These are phyloP conservation scores for Trifolium fragiferum DNA, from an alignment of 306 rosid genomes.

Conservation along the genomic window DNA sequence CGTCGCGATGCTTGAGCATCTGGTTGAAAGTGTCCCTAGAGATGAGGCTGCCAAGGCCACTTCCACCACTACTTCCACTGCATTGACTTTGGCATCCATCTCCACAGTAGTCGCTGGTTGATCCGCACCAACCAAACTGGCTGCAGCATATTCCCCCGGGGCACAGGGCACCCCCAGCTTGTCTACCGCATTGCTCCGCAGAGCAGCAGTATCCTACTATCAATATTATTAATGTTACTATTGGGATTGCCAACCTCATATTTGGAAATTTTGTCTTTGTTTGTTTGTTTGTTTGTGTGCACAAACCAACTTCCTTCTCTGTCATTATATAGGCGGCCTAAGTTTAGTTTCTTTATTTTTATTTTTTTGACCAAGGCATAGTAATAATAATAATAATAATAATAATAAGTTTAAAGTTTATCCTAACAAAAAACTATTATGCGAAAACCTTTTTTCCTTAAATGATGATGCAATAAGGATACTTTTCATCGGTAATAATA, in stretches of 20 bases:
- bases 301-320: no score
- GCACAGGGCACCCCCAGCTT: slow-evolving; percentile 55
- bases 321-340: no score
- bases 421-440: no score
- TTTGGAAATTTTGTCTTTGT: no score
- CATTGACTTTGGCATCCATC: slow-evolving; percentile 61
- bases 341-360: no score
- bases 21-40: slow-evolving; percentile 45
- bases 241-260: background rate
- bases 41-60: slow-evolving; percentile 42
- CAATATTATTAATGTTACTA: background rate
- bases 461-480: no score
- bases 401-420: no score
- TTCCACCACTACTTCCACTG: background rate
- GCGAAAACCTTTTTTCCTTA: no score
- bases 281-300: no score
- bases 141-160: slow-evolving; percentile 62
- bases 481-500: no score
- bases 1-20: slow-evolving; percentile 58
- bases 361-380: no score
- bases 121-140: slow-evolving; percentile 61
- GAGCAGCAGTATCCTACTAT: background rate
- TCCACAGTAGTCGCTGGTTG: slow-evolving; percentile 31
- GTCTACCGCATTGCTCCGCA: slow-evolving; percentile 50
- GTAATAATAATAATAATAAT: no score